Conservation (phyloP, 2,329 filamentous ascomycete species). For the Ophiocordyceps camponoti-leonardi region DNA sequence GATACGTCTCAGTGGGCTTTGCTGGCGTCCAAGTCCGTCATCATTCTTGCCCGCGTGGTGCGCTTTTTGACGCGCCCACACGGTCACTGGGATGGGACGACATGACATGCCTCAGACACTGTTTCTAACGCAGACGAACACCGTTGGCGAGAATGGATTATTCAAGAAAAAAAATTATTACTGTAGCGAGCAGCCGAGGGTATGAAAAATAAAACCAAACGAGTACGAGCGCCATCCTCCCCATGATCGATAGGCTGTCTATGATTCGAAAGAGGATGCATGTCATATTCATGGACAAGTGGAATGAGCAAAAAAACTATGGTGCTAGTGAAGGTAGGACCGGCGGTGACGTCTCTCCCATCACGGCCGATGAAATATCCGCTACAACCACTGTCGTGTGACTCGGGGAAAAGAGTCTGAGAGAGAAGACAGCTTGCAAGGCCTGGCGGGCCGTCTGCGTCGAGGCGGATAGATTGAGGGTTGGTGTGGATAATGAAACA, state of each 20-base stretch:
- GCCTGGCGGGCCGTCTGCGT: conserved; percentile 3
- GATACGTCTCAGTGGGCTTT: not conserved
- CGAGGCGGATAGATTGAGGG: not conserved
- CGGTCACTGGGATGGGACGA: no score
- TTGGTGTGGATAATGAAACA: not conserved
- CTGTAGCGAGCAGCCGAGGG: not conserved
- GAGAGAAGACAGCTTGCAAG: conserved; percentile 49
- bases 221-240: not conserved
- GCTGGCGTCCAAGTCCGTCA: no score
- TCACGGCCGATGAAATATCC: conserved; percentile 24
- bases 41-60: no score
- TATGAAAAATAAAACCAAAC: not conserved
- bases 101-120: no score
- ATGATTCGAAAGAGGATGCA: conserved; percentile 3
- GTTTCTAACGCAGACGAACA: no score
- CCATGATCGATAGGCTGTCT: not conserved
- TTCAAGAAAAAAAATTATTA: no score
- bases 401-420: conserved; percentile 24
- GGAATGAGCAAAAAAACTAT: conserved; percentile 6
- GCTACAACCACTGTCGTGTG: conserved; percentile 30
- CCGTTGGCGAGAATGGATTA: not conserved
- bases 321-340: conserved; percentile 9
- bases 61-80: no score
- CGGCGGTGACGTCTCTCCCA: conserved; percentile 45
- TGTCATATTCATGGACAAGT: conserved; percentile 10